Base-by-base conservation (phyloP, 2,329 filamentous ascomycete genomes). In the Colletotrichum musicola region DNA sequence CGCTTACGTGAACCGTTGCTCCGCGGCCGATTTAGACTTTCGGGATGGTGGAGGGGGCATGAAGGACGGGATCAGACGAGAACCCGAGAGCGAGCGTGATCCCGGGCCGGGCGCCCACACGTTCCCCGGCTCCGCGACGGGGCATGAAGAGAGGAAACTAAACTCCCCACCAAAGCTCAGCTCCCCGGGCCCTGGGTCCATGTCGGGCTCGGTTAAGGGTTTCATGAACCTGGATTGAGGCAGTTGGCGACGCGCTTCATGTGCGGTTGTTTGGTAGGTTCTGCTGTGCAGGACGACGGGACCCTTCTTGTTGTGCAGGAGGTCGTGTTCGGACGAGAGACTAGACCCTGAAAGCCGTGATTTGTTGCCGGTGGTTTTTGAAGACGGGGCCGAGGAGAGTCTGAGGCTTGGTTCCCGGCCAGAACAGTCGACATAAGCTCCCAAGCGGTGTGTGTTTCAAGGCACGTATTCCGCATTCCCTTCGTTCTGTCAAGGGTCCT, bases 1-100 rank as follows among this genome's bases (percentile, higher is more conserved):
- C 14, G 20, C 38, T 20, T n/a, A 10, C 6, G 5, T 18, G 35
- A 51, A 35, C 30, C 18, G 16, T 16, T 51, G 25, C 20, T 7
- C 53, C 51, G 25, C 25, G n/a, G 10, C 16, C 30, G 30, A 30
- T 49, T 55, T 59, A 64, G 10, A 54, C 54, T 64, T 68, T 58
- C 61, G 47, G 61, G 40, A 18, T n/a, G n/a, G 61, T 64, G 54
- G 61, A 64, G 54, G 62, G 46, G 20, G 65, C 65, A 68, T 68
- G 49, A 59, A 64, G 40, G 40, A 68, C 49, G 54, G 61, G 1
- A 68, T 55, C 25, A 59, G 47, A 64, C 54, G 30, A 54, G 42
- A 64, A 22, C 6, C 64, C 64, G 59, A 67, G 51, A n/a, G 53
- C 38, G 54, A 46, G 54, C 38, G 30, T 46, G 38, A 54, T 13